These are phyloP conservation scores for Coemansia sp. DNA, from an alignment of 192 early-diverging fungal species.

Conservation along the genomic window DNA sequence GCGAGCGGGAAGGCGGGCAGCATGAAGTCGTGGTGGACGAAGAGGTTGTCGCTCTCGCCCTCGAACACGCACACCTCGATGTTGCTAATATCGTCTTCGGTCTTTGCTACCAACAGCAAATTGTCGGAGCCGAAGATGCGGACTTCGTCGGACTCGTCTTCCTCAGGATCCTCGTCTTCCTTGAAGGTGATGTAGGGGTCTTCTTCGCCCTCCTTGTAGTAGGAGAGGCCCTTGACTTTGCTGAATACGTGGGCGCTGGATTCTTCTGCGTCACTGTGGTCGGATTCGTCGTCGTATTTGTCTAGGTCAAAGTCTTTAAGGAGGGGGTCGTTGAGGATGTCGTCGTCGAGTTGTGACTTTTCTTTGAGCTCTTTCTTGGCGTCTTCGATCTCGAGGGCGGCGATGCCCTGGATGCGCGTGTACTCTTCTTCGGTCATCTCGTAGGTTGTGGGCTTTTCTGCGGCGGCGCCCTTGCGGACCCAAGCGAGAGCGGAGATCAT, in stretches of 20 bases:
- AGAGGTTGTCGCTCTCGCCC: slow-evolving; percentile 76
- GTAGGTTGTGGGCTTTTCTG: slow-evolving; percentile 74
- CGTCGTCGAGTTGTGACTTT: slow-evolving; percentile 21
- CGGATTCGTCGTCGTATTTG: slow-evolving; percentile 82
- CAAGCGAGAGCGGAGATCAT: slow-evolving; percentile 95
- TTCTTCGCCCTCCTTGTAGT: slow-evolving; percentile 73
- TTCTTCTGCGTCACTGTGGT: slow-evolving; percentile 31
- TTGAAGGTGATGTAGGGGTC: slow-evolving; percentile 84
- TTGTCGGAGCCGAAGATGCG: slow-evolving; percentile 78
- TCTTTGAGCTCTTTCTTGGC: slow-evolving; percentile 62
- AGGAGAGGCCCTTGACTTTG: slow-evolving; percentile 86
- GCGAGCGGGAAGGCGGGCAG: slow-evolving; percentile 94
- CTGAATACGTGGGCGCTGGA: slow-evolving; percentile 70
- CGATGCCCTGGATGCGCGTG: slow-evolving; percentile 71
- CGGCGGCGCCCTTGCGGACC: slow-evolving; percentile 93
- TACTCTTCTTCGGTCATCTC: slow-evolving; percentile 89
- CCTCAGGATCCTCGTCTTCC: slow-evolving; percentile 54
- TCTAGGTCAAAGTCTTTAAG: slow-evolving; percentile 90
- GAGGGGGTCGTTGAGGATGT: slow-evolving; percentile 57
- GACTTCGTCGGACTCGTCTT: slow-evolving; percentile 83
- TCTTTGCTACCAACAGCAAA: slow-evolving; percentile 88
- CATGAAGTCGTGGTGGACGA: slow-evolving; percentile 99
- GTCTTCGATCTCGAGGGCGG: slow-evolving; percentile 62
- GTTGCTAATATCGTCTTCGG: slow-evolving; percentile 96
- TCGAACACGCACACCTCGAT: slow-evolving; percentile 94